phyloP scores from a whole-genome alignment of 768 basidiomycete genomes.

The Naematelia aurantialba region DNA sequence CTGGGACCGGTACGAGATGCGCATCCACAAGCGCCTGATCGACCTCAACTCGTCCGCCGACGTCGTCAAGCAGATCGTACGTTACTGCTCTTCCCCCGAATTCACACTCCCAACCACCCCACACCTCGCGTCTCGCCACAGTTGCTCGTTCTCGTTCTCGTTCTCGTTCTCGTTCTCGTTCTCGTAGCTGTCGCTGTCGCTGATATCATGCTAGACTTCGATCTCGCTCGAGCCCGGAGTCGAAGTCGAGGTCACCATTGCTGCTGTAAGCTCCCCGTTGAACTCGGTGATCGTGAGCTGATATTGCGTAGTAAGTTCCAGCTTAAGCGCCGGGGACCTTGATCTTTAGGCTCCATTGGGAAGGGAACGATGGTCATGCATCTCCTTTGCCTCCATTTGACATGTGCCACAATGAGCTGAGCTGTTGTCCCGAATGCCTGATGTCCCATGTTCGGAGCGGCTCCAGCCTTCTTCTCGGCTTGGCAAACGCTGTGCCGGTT shows the following conservation, averaged over 20 bases:
- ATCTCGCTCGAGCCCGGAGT: slow-evolving; percentile 99
- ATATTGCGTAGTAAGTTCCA: too few species aligned
- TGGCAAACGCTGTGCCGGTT: too few species aligned
- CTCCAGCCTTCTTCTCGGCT: too few species aligned
- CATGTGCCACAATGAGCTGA: too few species aligned
- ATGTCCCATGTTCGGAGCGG: too few species aligned
- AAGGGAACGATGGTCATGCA: neutral
- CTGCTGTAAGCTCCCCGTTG: slow-evolving; percentile 35
- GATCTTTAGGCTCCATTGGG: neutral
- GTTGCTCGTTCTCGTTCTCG: neutral
- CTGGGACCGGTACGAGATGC: slow-evolving; percentile 99
- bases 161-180: too few species aligned
- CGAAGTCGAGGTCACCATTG: slow-evolving; percentile 98
- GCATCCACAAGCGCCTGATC: slow-evolving; percentile 98
- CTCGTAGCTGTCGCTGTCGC: neutral
- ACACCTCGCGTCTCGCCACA: too few species aligned
- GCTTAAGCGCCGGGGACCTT: too few species aligned
- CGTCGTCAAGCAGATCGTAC: slow-evolving; percentile 98
- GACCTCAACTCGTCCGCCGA: slow-evolving; percentile 98
- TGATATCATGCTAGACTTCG: slow-evolving; percentile 91
- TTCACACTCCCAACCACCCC: too few species aligned
- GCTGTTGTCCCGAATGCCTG: too few species aligned
- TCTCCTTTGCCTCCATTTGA: neutral
- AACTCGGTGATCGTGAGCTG: too few species aligned
- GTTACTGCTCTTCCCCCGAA: too few species aligned